phyloP scores from a whole-genome alignment of 495 filamentous ascomycete species.

The Lichina pygmaea region DNA sequence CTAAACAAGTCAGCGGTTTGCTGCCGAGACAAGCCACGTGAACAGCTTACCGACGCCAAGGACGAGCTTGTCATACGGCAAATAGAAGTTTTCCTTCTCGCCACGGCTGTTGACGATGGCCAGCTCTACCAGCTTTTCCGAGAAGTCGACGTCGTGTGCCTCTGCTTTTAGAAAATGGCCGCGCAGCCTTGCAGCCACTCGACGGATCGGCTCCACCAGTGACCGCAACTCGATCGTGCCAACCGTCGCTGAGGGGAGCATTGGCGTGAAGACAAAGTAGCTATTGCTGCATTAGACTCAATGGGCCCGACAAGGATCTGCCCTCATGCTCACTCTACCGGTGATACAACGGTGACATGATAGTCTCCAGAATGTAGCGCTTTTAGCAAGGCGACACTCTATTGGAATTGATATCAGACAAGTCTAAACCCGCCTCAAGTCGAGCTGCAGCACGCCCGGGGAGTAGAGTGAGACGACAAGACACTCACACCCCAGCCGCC shows the following conservation, averaged over 20 bases:
- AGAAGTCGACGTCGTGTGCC: constrained; percentile 77
- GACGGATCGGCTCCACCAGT: constrained; percentile 74
- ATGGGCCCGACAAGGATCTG: not conserved
- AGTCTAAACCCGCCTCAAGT: not conserved
- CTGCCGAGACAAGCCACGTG: not conserved
- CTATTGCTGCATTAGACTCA: not conserved
- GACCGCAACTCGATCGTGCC: constrained; percentile 79
- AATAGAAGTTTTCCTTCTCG: constrained; percentile 52
- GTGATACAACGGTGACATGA: constrained; percentile 81
- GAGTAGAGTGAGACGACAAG: not conserved
- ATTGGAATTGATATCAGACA: not conserved
- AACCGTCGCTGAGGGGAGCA: constrained; percentile 90
- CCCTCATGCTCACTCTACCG: constrained; percentile 27
- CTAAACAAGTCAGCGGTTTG: constrained; percentile 9
- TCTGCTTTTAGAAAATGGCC: constrained; percentile 77
- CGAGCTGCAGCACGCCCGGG: not conserved
- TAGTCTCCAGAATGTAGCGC: constrained; percentile 72
- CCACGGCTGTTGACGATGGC: constrained; percentile 45
- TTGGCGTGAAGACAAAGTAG: constrained; percentile 94
- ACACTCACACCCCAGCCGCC: constrained; percentile 53
- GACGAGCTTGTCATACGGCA: constrained; percentile 97
- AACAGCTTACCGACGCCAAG: constrained; percentile 46
- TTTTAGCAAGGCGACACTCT: constrained; percentile 69
- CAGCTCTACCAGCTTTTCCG: constrained; percentile 69
- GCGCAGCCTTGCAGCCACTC: constrained; percentile 45